phyloP scores from a whole-genome alignment of 2,329 filamentous ascomycete species.

The Neonectria hederae region DNA sequence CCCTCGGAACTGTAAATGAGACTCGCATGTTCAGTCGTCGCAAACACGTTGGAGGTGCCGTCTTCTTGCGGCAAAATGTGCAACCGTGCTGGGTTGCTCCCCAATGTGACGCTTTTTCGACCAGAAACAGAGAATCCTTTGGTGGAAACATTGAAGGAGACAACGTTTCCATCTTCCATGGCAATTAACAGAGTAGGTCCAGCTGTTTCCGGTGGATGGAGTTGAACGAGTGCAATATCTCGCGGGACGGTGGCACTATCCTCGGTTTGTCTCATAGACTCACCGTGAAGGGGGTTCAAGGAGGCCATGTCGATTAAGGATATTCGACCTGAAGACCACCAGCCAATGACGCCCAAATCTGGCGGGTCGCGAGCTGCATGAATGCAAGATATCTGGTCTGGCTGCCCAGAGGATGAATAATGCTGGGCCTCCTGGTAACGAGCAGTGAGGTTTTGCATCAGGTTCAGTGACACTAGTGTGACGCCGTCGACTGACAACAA shows the following conservation, averaged over 20 bases:
- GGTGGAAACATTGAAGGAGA: slow-evolving; percentile 79
- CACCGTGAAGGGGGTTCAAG: slow-evolving; percentile 72
- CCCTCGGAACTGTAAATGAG: slow-evolving; percentile 91
- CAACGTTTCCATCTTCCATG: slow-evolving; percentile 90
- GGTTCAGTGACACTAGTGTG: slow-evolving; percentile 74
- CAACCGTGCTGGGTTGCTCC: slow-evolving; percentile 84
- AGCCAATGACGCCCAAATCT: slow-evolving; percentile 80
- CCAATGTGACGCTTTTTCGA: slow-evolving; percentile 84
- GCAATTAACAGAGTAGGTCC: slow-evolving; percentile 85
- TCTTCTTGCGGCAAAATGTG: slow-evolving; percentile 77
- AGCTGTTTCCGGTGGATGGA: slow-evolving; percentile 68
- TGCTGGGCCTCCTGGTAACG: slow-evolving; percentile 69
- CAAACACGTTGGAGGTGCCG: slow-evolving; percentile 82
- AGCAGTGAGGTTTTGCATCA: slow-evolving; percentile 66
- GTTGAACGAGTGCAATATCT: slow-evolving; percentile 80
- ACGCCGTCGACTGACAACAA: slow-evolving; percentile 81
- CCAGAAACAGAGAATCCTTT: slow-evolving; percentile 71
- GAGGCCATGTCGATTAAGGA: slow-evolving; percentile 76
- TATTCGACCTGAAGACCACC: slow-evolving; percentile 85
- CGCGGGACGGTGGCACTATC: slow-evolving; percentile 83
- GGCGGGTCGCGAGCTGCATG: slow-evolving; percentile 73
- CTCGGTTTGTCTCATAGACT: slow-evolving; percentile 65
- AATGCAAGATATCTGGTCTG: slow-evolving; percentile 85
- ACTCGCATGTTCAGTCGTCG: slow-evolving; percentile 92
- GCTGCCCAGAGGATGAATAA: slow-evolving; percentile 47